Conservation (phyloP, 2,329 filamentous ascomycete species). For the Capronia epimyces region DNA sequence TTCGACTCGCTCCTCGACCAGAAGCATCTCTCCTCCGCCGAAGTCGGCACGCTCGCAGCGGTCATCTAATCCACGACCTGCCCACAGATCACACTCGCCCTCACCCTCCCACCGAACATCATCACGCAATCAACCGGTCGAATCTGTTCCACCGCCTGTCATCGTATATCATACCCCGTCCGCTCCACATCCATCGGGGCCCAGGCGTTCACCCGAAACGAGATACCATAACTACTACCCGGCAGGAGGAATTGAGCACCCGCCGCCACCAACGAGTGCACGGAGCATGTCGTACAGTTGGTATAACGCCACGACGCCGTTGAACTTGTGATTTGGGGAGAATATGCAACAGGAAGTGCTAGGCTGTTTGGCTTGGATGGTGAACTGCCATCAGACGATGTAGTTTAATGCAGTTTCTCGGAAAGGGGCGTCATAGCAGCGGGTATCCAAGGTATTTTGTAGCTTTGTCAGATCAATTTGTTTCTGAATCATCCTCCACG, state of each 20-base stretch:
- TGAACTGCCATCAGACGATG: too few species aligned
- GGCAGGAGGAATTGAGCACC: background rate
- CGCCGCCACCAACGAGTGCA: constrained; percentile 2
- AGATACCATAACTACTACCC: constrained; percentile 1
- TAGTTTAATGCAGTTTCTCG: too few species aligned
- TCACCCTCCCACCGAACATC: background rate
- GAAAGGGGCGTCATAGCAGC: too few species aligned
- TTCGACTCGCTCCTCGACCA: background rate
- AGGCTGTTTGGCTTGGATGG: too few species aligned
- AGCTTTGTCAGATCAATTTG: too few species aligned
- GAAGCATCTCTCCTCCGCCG: background rate
- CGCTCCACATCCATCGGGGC: background rate
- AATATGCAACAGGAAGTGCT: too few species aligned
- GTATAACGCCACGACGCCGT: constrained; percentile 25
- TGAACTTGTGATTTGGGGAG: constrained; percentile 13
- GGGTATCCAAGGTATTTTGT: too few species aligned
- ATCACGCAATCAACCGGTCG: constrained; percentile 4
- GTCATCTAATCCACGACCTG: background rate
- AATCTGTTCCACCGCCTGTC: constrained; percentile 6
- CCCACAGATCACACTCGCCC: constrained; percentile 3
- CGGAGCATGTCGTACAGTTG: constrained; percentile 23
- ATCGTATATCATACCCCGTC: background rate
- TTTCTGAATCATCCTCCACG: too few species aligned
- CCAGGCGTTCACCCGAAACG: background rate
- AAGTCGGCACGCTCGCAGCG: background rate